Evolutionary conservation across 2,329 filamentous ascomycete species (phyloP).

Genomic region (Aspergillus intermedius): DNA sequence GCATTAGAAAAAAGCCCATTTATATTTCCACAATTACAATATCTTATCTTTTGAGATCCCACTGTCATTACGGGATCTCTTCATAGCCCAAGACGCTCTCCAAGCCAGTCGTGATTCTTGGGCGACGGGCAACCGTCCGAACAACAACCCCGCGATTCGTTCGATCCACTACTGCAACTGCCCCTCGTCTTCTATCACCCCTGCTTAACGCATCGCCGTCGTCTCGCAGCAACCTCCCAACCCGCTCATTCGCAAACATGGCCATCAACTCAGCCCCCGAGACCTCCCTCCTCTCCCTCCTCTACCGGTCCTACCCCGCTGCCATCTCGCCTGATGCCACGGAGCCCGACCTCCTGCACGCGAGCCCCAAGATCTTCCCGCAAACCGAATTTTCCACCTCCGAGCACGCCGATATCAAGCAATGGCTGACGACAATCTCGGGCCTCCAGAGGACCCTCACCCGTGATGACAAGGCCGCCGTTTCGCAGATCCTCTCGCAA

Average conservation of each 20-base stretch:
- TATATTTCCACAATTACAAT: neutral
- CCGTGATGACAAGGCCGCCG: constrained; percentile 49
- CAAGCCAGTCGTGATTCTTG: constrained; percentile 10
- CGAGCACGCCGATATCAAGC: constrained; percentile 80
- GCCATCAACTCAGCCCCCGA: constrained; percentile 29
- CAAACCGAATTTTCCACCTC: constrained; percentile 64
- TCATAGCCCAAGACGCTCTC: constrained; percentile 9
- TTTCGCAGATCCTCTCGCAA: constrained; percentile 62
- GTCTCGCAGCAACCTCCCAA: constrained; percentile 2
- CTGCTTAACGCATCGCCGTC: neutral
- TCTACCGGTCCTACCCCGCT: constrained; percentile 40
- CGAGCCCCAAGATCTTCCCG: constrained; percentile 59
- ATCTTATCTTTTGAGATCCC: constrained; percentile 9
- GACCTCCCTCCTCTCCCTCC: constrained; percentile 38
- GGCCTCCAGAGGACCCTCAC: constrained; percentile 53
- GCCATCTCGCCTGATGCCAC: constrained; percentile 35
- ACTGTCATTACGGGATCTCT: constrained; percentile 9
- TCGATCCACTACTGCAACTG: constrained; percentile 17
- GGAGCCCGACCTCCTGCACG: constrained; percentile 39
- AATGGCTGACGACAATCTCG: constrained; percentile 76
- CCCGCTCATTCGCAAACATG: constrained; percentile 18
- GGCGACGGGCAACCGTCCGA: constrained; percentile 10
- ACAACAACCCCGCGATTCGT: constrained; percentile 12
- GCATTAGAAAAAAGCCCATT: neutral
- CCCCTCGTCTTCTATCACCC: constrained; percentile 18